Base-by-base conservation (phyloP, 257 asterid species). In the Lycium barbarum region DNA sequence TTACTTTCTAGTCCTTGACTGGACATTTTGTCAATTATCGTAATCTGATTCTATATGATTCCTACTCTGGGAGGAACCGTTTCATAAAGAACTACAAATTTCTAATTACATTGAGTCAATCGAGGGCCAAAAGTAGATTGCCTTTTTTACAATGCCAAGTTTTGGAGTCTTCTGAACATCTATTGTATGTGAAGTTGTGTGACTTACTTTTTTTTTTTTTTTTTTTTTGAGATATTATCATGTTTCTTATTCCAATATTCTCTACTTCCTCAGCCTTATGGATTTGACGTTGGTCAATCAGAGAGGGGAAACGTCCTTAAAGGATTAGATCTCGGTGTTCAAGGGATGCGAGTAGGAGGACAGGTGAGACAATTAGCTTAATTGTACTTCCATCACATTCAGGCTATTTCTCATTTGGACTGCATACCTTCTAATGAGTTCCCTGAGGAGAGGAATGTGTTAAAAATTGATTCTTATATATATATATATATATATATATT, bases 321-420 rank as follows among this genome's bases (percentile, higher is more conserved):
- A 91, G 99, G 99, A 83, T 88, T 97, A 63, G 99, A 97, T 90
- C 85, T 97, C 9, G 99, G 99, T 74, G 98, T 95, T 88, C 83
- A 88, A 92, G 99, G 98, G 91, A 96, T 96, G 99, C 88, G 93
- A 14, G 98, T 95, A 14, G 99, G 98, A 88, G 98, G 99, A 88
- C 99, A 96, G 98, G 98, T 94, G 76, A 88, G 89, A 82, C 84
- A 49, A 70, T 58, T 18, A 40, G 7, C 83, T 85, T 51, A 9
- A 76, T 59, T 79, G 35, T 84, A 33, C 57, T 18, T 80, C 33
- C 70, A 13, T n/a, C 13, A 12, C 49, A 70, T 53, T 51, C 82
- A 22, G 40, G 49, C 58, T 63, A 80, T 35, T 78, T 67, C 35
- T 45, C 1, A 76, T n/a, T 45, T 45, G 45, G 55, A 76, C 59